Percentiles rank a stretch among this genome's conserved stretches.
Evolutionary conservation across 805 yeast genomes (phyloP).

Genomic region (Wickerhamiella hasegawae): DNA sequence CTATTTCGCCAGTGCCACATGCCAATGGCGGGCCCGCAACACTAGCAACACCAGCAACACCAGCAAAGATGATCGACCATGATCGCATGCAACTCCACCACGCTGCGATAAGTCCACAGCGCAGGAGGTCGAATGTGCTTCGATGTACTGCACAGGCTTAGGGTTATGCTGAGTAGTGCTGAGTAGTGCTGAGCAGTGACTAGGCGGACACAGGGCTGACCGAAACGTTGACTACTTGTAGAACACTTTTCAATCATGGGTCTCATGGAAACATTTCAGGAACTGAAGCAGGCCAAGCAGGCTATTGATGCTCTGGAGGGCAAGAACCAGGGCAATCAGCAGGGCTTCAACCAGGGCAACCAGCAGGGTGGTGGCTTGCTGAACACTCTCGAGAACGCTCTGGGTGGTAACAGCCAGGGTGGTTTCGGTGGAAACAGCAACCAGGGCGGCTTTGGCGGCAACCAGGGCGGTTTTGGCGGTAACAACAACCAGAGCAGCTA

Average conservation of each 20-base stretch:
- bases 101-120: too few species aligned
- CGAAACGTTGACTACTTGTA: neutral
- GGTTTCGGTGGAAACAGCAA: slow-evolving; percentile 10
- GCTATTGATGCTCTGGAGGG: slow-evolving; percentile 2
- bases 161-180: too few species aligned
- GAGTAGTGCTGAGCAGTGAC: too few species aligned
- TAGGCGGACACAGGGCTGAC: too few species aligned
- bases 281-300: slow-evolving; percentile 7
- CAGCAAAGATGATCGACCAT: too few species aligned
- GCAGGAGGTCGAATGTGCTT: too few species aligned
- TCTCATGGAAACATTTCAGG: slow-evolving; percentile 2
- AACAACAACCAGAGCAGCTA: slow-evolving; percentile 20
- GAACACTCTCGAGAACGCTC: slow-evolving; percentile 2
- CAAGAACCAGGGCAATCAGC: slow-evolving; percentile 1
- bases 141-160: too few species aligned
- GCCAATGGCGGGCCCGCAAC: too few species aligned
- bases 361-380: slow-evolving; percentile 1
- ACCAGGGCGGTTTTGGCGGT: slow-evolving; percentile 11
- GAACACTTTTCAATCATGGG: slow-evolving; percentile 3
- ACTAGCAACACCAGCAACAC: too few species aligned
- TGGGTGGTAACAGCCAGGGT: slow-evolving; percentile 1
- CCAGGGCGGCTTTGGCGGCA: slow-evolving; percentile 14
- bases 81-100: too few species aligned
- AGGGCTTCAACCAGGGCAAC: slow-evolving; percentile 6
- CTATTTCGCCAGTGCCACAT: too few species aligned